Evolutionary conservation across 257 asterid genomes (phyloP).

Genomic region (Solanum chaucha): DNA sequence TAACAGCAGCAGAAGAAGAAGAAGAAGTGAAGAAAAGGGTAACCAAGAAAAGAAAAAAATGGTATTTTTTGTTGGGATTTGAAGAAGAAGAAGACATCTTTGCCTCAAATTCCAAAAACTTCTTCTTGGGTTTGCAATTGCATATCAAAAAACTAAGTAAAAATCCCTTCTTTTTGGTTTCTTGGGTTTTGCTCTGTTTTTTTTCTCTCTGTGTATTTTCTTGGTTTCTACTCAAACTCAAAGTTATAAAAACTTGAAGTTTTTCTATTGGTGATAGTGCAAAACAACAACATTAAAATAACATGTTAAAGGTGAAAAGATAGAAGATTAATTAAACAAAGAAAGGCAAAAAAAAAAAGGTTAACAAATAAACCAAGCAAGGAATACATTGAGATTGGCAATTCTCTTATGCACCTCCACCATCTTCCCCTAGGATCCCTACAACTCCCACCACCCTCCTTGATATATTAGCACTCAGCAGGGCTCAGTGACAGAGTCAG

Average conservation of each 20-base stretch:
- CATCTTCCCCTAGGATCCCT: conserved; percentile 24
- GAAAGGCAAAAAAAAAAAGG: not conserved
- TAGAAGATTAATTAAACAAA: not conserved
- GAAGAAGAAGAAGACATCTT: conserved; percentile 9
- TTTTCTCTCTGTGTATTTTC: not conserved
- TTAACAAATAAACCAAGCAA: conserved; percentile 14
- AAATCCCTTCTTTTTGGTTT: conserved; percentile 3
- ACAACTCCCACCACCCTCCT: not conserved
- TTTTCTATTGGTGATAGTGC: not conserved
- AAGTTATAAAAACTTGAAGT: not conserved
- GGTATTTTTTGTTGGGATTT: not conserved
- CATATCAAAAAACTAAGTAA: not conserved
- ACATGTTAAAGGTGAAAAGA: not conserved
- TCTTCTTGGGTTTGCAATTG: conserved; percentile 40
- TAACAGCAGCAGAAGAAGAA: not conserved
- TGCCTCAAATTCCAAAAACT: conserved; percentile 46
- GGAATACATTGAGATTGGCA: conserved; percentile 38
- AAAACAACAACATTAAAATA: not conserved
- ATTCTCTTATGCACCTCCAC: conserved; percentile 7
- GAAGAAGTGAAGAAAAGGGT: conserved; percentile 9
- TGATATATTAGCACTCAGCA: not conserved
- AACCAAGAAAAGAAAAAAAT: conserved; percentile 4
- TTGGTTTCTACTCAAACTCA: not conserved
- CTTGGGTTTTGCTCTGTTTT: conserved; percentile 11
- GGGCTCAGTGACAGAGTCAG: rapidly evolving